These are phyloP conservation scores for Cucumis melo DNA, from an alignment of 306 rosid genomes.

Conservation along the genomic window DNA sequence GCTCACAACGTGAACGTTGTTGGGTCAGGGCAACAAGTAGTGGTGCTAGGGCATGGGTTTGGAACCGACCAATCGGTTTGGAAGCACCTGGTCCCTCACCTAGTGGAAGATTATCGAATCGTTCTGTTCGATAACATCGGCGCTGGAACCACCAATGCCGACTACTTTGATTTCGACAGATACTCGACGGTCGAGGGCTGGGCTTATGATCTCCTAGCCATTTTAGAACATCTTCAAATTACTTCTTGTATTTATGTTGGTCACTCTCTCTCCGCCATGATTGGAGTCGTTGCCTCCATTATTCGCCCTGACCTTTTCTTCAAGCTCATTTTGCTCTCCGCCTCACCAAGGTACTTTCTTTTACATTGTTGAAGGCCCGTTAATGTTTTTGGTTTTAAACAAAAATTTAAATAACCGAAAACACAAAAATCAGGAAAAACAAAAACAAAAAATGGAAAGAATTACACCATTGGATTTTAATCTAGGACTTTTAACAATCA, in stretches of 20 bases:
- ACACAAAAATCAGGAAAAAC: too few relatives aligned
- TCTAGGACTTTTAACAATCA: too few relatives aligned
- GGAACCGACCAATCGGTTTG: constrained; percentile 80
- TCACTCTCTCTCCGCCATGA: constrained; percentile 74
- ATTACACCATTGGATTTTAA: too few relatives aligned
- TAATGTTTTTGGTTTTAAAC: too few relatives aligned
- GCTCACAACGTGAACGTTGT: constrained; percentile 66
- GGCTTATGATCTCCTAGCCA: constrained; percentile 51
- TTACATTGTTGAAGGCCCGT: too few relatives aligned
- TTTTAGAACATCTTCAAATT: constrained; percentile 39
- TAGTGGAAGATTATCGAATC: constrained; percentile 34
- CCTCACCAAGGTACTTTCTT: constrained; percentile 44
- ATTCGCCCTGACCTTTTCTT: constrained; percentile 51
- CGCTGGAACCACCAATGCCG: constrained; percentile 74
- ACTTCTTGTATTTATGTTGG: constrained; percentile 53
- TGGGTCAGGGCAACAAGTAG: constrained; percentile 27
- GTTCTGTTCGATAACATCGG: constrained; percentile 66
- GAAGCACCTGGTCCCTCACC: constrained; percentile 58
- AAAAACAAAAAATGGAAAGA: too few relatives aligned
- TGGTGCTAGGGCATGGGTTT: constrained; percentile 62
- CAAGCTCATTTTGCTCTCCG: constrained; percentile 43
- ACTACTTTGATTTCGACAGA: constrained; percentile 61
- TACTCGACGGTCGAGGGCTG: constrained; percentile 51
- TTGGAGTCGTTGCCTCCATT: constrained; percentile 52
- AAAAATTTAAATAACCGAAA: too few relatives aligned